Conservation (phyloP, 371 early-diverging fungal species). For the Lichtheimia ornata region DNA sequence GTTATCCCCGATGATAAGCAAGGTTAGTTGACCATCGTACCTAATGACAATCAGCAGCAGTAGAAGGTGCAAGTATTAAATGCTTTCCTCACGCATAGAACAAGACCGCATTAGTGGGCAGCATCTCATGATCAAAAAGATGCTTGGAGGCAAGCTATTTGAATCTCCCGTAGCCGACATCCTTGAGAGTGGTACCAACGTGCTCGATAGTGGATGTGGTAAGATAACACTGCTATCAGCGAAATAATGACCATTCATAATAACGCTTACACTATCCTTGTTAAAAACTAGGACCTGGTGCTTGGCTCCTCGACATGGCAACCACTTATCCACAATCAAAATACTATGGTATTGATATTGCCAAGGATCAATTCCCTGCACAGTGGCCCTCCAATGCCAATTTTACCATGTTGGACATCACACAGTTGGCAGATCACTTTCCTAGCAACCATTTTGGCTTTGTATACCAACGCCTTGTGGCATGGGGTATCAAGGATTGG, state of each 20-base stretch:
- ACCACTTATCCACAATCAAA: slow-evolving; percentile 19
- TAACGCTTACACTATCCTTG: background rate
- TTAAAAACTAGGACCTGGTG: slow-evolving; percentile 30
- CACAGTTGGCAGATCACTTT: slow-evolving; percentile 51
- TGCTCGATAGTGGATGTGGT: slow-evolving; percentile 26
- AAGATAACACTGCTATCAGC: background rate
- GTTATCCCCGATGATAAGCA: too few relatives aligned
- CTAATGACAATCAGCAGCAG: too few relatives aligned
- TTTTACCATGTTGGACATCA: slow-evolving; percentile 51
- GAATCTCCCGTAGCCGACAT: slow-evolving; percentile 11
- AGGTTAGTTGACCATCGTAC: too few relatives aligned
- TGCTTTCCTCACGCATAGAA: too few relatives aligned
- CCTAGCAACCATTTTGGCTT: slow-evolving; percentile 57
- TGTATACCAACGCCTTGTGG: slow-evolving; percentile 50
- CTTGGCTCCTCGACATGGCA: slow-evolving; percentile 25
- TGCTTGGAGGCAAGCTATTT: slow-evolving; percentile 1
- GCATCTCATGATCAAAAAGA: background rate
- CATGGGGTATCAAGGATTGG: slow-evolving; percentile 40
- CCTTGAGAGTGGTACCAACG: slow-evolving; percentile 19
- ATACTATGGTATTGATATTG: slow-evolving; percentile 20
- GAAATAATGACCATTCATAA: background rate
- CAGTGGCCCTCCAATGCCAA: slow-evolving; percentile 30
- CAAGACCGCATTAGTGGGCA: background rate
- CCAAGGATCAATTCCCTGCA: slow-evolving; percentile 14
- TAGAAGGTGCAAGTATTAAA: too few relatives aligned